phyloP scores from a whole-genome alignment of 2,329 filamentous ascomycete species.

The Fusarium chuoi region DNA sequence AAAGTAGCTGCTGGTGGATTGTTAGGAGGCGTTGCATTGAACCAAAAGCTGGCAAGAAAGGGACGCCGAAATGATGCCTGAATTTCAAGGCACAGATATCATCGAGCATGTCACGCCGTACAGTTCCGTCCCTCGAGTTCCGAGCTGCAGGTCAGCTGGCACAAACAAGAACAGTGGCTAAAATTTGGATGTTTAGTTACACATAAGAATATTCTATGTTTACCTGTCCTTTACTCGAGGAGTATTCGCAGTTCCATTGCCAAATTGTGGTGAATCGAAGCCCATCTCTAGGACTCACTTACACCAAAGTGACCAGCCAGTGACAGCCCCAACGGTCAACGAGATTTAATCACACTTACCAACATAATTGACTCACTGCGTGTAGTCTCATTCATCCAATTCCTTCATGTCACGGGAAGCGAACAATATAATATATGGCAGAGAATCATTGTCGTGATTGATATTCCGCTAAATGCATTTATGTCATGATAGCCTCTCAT shows the following conservation, averaged over 20 bases:
- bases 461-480: constrained; percentile 35
- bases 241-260: background rate
- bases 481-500: constrained; percentile 42
- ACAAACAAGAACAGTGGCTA: constrained; percentile 4
- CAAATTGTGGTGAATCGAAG: background rate
- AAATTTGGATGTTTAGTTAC: background rate
- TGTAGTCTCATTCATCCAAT: background rate
- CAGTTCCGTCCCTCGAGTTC: background rate
- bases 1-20: constrained; percentile 32
- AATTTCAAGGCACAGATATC: constrained; percentile 35
- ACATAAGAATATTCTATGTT: background rate
- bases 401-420: background rate
- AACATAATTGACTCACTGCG: no score
- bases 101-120: constrained; percentile 37
- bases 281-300: background rate
- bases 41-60: constrained; percentile 47
- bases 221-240: background rate
- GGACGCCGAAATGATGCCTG: constrained; percentile 39
- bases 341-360: background rate
- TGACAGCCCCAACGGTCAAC: background rate
- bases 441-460: constrained; percentile 40
- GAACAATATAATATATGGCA: background rate
- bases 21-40: constrained; percentile 34
- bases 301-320: background rate
- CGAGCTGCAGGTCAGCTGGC: constrained; percentile 23